phyloP scores from a whole-genome alignment of 495 filamentous ascomycete genomes.

The Aspergillus conjunctus region DNA sequence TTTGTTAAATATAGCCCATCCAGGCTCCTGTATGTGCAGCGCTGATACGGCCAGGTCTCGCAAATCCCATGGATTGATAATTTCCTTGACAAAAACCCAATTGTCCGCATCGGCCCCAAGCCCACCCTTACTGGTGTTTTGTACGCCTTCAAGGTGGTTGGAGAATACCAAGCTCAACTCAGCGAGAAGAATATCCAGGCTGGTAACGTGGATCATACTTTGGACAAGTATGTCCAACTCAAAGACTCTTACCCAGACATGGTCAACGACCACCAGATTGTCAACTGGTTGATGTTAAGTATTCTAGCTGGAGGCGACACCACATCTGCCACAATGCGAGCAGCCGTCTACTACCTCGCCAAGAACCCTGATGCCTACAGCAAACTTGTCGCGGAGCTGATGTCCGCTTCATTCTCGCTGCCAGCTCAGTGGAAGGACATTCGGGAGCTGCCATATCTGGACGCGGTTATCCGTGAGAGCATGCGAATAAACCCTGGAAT shows the following conservation, averaged over 20 bases:
- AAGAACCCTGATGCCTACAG: slow-evolving; percentile 33
- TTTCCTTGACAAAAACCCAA: slow-evolving; percentile 61
- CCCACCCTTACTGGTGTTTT: slow-evolving; percentile 29
- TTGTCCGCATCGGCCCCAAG: slow-evolving; percentile 29
- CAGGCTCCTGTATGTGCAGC: slow-evolving; percentile 1
- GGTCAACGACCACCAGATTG: slow-evolving; percentile 33
- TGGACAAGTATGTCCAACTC: slow-evolving; percentile 41
- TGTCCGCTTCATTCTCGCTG: slow-evolving; percentile 21
- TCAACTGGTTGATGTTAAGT: slow-evolving; percentile 45
- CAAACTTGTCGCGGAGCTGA: slow-evolving; percentile 37
- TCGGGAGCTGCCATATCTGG: slow-evolving; percentile 55
- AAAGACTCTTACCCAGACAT: slow-evolving; percentile 32
- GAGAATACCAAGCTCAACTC: slow-evolving; percentile 21
- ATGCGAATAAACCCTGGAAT: slow-evolving; percentile 61
- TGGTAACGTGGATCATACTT: slow-evolving; percentile 14
- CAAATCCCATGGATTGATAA: slow-evolving; percentile 57
- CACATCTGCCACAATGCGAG: slow-evolving; percentile 38
- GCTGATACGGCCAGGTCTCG: slow-evolving; percentile 7
- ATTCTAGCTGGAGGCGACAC: slow-evolving; percentile 48
- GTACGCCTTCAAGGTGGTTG: slow-evolving; percentile 27
- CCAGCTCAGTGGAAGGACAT: slow-evolving; percentile 43
- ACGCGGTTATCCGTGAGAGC: slow-evolving; percentile 63
- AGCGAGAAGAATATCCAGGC: slow-evolving; percentile 29
- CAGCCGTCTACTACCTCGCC: slow-evolving; percentile 45
- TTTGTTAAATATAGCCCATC: too few relatives aligned